Percentiles rank a stretch among this genome's conserved stretches.
Conservation (phyloP, 352 stramenopile genomes). For the Pythium phragmiticola region DNA sequence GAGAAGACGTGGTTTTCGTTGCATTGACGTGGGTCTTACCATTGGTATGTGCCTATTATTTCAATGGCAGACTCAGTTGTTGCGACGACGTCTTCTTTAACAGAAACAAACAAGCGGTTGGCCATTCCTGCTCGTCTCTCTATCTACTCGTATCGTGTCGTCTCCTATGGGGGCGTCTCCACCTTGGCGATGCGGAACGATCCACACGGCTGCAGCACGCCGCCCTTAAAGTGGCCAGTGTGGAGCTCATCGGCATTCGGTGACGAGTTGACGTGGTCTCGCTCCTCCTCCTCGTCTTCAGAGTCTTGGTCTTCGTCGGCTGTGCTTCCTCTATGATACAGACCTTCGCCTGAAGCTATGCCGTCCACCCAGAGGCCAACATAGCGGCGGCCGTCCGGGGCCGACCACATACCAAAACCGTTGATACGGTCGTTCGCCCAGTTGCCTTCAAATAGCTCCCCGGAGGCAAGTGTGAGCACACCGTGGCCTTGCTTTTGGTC, state of each 20-base stretch:
- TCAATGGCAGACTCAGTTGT: slow-evolving; percentile 64
- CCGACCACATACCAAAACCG: slow-evolving; percentile 67
- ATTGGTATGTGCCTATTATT: slow-evolving; percentile 70
- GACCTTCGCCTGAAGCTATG: slow-evolving; percentile 45
- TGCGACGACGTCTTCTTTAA: slow-evolving; percentile 53
- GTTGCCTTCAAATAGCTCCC: slow-evolving; percentile 68
- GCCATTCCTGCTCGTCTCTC: slow-evolving; percentile 18
- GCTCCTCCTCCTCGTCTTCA: slow-evolving; percentile 23
- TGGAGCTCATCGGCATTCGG: slow-evolving; percentile 12
- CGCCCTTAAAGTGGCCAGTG: slow-evolving; percentile 43
- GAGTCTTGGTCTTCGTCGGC: slow-evolving; percentile 17
- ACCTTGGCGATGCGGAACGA: slow-evolving; percentile 39
- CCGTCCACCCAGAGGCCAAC: slow-evolving; percentile 61
- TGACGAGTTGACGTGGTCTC: slow-evolving; percentile 6
- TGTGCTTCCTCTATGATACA: slow-evolving; percentile 41
- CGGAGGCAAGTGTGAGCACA: slow-evolving; percentile 49
- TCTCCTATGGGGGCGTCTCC: slow-evolving; percentile 1
- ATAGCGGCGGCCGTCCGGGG: slow-evolving; percentile 40
- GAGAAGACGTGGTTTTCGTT: slow-evolving; percentile 46
- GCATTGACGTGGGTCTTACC: slow-evolving; percentile 51
- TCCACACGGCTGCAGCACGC: slow-evolving; percentile 42
- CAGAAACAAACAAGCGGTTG: slow-evolving; percentile 29
- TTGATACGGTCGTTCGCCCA: slow-evolving; percentile 50
- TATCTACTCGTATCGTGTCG: background rate
- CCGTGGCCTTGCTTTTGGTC: slow-evolving; percentile 54